Evolutionary conservation across 305 asterid genomes (phyloP).

Genomic region (Fraxinus greggii): DNA sequence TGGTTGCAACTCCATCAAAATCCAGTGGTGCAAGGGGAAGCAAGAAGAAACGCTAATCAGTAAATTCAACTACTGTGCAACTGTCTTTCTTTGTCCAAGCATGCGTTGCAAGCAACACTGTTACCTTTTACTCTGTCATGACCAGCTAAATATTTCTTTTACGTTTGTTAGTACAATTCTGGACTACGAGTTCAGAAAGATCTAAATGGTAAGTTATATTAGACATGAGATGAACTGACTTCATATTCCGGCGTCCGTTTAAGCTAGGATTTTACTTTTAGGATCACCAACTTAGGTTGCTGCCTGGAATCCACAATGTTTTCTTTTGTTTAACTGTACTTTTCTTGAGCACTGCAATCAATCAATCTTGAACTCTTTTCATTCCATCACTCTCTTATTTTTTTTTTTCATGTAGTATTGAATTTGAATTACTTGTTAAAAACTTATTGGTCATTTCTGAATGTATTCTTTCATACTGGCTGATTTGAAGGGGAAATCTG

Average conservation of each 20-base stretch:
- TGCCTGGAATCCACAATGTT: slow-evolving; percentile 8
- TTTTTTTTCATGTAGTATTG: not conserved
- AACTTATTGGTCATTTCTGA: not conserved
- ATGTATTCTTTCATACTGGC: not conserved
- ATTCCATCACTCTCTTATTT: not conserved
- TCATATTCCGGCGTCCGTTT: slow-evolving; percentile 30
- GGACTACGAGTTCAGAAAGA: slow-evolving; percentile 23
- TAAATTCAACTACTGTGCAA: not conserved
- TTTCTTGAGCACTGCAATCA: slow-evolving; percentile 19
- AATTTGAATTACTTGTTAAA: not conserved
- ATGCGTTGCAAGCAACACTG: slow-evolving; percentile 15
- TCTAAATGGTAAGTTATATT: slow-evolving; percentile 28
- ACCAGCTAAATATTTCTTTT: slow-evolving; percentile 21
- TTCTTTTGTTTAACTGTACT: slow-evolving; percentile 7
- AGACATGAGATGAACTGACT: slow-evolving; percentile 35
- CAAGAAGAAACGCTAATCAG: slow-evolving; percentile 87
- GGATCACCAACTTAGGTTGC: not conserved
- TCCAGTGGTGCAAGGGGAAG: slow-evolving; percentile 61
- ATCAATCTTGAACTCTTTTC: not conserved
- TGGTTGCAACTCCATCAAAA: slow-evolving; percentile 82
- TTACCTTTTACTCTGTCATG: slow-evolving; percentile 20
- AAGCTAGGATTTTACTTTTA: slow-evolving; percentile 14
- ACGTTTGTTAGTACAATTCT: slow-evolving; percentile 26
- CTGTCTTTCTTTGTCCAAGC: slow-evolving; percentile 1
- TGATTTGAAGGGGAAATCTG: not conserved